Percentiles rank a stretch among this genome's conserved stretches.
phyloP scores from a whole-genome alignment of 441 rosid genomes.

The Gossypium schwendimanii region DNA sequence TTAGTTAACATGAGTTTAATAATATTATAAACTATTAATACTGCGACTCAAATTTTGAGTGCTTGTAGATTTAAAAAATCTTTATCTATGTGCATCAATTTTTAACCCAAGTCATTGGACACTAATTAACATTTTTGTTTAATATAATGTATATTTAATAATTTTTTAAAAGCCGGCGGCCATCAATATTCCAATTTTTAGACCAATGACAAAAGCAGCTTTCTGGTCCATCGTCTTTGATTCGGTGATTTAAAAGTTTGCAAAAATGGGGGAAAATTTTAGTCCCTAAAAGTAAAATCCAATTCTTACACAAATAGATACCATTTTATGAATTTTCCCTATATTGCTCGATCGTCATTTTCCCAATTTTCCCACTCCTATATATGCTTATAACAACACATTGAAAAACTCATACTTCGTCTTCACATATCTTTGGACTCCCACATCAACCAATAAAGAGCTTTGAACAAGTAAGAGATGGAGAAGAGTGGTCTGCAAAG shows the following conservation, averaged over 20 bases:
- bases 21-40: too few species aligned
- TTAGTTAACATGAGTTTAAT: too few species aligned
- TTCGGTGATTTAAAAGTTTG: neutral
- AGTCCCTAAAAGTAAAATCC: neutral
- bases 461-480: neutral
- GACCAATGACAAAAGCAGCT: neutral
- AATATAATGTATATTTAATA: neutral
- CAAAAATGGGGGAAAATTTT: neutral
- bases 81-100: too few species aligned
- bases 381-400: neutral
- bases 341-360: conserved; percentile 23
- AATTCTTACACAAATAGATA: neutral
- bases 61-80: too few species aligned
- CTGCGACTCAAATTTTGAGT: too few species aligned
- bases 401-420: neutral
- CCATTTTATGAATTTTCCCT: conserved; percentile 7
- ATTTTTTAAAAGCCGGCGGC: neutral
- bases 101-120: too few species aligned
- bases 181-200: neutral
- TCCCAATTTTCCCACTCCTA: neutral
- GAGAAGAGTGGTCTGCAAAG: conserved; percentile 39
- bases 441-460: conserved; percentile 1
- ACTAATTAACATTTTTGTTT: too few species aligned
- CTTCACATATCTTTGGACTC: neutral
- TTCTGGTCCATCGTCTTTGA: neutral